Conservation (phyloP, 2,329 filamentous ascomycete genomes). For the Pseudocercospora eumusae region DNA sequence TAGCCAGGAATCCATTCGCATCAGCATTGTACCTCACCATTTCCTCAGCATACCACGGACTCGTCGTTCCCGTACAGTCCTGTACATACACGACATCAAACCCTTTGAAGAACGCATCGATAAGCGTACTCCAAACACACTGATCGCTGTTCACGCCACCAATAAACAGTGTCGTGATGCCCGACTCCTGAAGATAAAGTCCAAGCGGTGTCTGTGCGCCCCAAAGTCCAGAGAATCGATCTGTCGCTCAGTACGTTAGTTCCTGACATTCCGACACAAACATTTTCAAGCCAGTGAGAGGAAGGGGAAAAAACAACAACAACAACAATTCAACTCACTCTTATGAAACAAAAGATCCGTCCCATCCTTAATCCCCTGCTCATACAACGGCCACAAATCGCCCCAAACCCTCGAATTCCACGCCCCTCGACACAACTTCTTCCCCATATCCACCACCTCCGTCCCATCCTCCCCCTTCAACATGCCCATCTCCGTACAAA, state of each 20-base stretch:
- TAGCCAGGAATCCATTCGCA: constrained; percentile 26
- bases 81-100: constrained; percentile 39
- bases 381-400: constrained; percentile 31
- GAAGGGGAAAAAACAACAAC: no score
- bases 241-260: constrained; percentile 16
- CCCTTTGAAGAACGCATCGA: constrained; percentile 41
- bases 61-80: constrained; percentile 36
- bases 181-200: constrained; percentile 38
- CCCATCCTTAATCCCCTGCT: constrained; percentile 32
- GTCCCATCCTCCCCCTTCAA: constrained; percentile 30
- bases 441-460: constrained; percentile 33
- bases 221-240: constrained; percentile 38
- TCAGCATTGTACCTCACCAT: constrained; percentile 39
- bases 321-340: constrained; percentile 21
- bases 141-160: constrained; percentile 40
- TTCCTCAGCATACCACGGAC: constrained; percentile 37
- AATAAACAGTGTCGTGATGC: constrained; percentile 40
- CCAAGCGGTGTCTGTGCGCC: constrained; percentile 39
- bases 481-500: constrained; percentile 39
- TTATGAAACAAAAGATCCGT: constrained; percentile 39
- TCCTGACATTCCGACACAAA: background rate
- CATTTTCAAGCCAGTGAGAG: background rate
- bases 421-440: constrained; percentile 33
- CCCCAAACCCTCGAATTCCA: constrained; percentile 40
- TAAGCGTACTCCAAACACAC: constrained; percentile 39